phyloP scores from a whole-genome alignment of 305 asterid genomes.

The Solanum aculeatissimum region DNA sequence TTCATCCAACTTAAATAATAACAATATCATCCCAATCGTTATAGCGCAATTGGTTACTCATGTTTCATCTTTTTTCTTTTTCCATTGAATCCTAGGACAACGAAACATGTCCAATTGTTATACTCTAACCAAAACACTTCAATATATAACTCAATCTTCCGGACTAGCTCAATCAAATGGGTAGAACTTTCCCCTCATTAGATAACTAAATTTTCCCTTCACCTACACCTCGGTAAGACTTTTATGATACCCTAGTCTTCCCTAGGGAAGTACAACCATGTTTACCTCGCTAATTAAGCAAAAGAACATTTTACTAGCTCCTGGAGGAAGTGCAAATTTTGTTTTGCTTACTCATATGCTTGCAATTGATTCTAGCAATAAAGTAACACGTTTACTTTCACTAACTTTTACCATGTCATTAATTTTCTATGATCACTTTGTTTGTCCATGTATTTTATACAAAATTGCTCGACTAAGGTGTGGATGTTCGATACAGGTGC shows the following conservation, averaged over 20 bases:
- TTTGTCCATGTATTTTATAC: not conserved
- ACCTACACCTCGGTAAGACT: not conserved
- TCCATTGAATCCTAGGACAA: not conserved
- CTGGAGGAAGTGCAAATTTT: not conserved
- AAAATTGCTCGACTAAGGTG: no score
- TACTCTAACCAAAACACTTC: not conserved
- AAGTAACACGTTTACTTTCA: not conserved
- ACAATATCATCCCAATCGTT: not conserved
- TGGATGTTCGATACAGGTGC: no score
- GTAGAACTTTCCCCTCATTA: not conserved
- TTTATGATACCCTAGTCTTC: not conserved
- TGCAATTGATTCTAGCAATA: not conserved
- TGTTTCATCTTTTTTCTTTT: not conserved
- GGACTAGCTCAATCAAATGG: not conserved
- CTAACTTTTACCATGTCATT: not conserved
- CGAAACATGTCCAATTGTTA: not conserved
- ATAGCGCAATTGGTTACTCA: not conserved
- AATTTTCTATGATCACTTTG: not conserved
- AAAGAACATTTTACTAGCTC: not conserved
- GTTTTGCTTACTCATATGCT: not conserved
- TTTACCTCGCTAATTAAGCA: not conserved
- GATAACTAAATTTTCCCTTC: not conserved
- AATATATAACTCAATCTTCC: not conserved
- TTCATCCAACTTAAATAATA: not conserved
- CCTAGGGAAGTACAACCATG: not conserved